Base-by-base conservation (phyloP, 106 monocot species). In the Allium cepa region DNA sequence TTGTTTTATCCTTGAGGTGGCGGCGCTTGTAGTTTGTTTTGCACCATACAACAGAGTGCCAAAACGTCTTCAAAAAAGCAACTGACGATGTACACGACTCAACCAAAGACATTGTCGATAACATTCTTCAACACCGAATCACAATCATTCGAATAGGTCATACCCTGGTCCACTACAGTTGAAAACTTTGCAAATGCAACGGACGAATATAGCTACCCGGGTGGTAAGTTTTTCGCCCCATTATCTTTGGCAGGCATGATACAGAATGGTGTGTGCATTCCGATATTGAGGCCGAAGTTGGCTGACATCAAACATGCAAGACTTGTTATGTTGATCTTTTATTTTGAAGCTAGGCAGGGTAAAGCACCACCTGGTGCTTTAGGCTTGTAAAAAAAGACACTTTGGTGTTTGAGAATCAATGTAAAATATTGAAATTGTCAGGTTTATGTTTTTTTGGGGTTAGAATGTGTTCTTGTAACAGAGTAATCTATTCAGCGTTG, bases 141-240 rank as follows among this genome's bases (percentile, higher is more conserved):
- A 1, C 96, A 97, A 66, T 78, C 96, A 10, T 80, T 97, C 8
- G 88, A 97, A 66, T 97, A 92, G 96, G 96, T 92, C 36, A 97
- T 92, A 8, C 96, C 92, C 0, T 97, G 96, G 96, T 97, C 96
- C 1, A 81, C 76, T 57, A 92, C 88, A 0, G 73, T 92, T 14
- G 92, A 89, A 56, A 97, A 97, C 80, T 97, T 97, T 61, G 76
- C 84, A 36, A 97, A 97, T 77, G 48, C 75, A 58, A 97, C 92
- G 7, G 96, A 92, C 46, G 92, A 97, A 2, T 88, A 97, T 66
- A 88, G 96, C 0, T 97, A 97, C 64, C 96, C 96, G 9, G 96
- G 96, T 7, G 92, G 96, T 50, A 97, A 92, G 62, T 97, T 97
- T 80, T 97, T 97, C 70, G 96, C 92, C 72, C 96, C 96, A 1